Evolutionary conservation across 2,329 filamentous ascomycete species (phyloP), one percentile per base, ranked within the genome.

Genomic region (Neopestalotiopsis clavispora): DNA sequence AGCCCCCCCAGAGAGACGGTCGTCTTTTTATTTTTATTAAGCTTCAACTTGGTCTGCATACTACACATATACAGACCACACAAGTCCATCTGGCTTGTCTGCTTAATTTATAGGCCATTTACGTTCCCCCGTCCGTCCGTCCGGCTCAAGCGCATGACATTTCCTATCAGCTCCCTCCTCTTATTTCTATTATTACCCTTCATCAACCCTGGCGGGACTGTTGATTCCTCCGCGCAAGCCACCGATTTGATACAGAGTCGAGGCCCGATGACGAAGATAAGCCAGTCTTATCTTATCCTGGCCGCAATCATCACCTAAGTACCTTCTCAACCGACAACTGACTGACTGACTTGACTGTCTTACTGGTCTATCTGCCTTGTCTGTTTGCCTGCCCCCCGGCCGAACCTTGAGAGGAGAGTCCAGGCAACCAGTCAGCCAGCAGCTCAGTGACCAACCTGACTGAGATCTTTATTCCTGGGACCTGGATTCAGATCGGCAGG

Each of bases 281-380:
- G 83, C 80, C 81, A 83, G 79, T 82, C 85, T 86, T 87, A 87
- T 87, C 85, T 88, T 75, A 82, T 86, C 78, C 81, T 86, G 74
- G 81, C 80, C 78, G 84, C 85, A 71, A 83, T 87, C 78, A 80
- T 86, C 79, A 86, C 85, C 78, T 86, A 86, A 77, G 71, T 71
- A 71, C 49, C 45, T 64, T 67, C 64, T 69, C 67, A 68, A n/a
- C 56, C 28, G 56, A 23, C 20, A 17, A 34, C 59, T 20, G 17
- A 40, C 28, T 34, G 30, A 40, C 59, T 62, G 59, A 34, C 30
- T 34, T 38, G 20, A 52, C 14, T 52, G 45, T 20, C 45, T 52
- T 52, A 52, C 45, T 20, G 17, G 45, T 17, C 45, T 28, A 28
- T 28, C 23, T 52, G 45, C 45, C 45, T 52, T 52, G 45, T 38